phyloP scores from a whole-genome alignment of 1,139 yeast species.

The Magnusiomyces starmeri region DNA sequence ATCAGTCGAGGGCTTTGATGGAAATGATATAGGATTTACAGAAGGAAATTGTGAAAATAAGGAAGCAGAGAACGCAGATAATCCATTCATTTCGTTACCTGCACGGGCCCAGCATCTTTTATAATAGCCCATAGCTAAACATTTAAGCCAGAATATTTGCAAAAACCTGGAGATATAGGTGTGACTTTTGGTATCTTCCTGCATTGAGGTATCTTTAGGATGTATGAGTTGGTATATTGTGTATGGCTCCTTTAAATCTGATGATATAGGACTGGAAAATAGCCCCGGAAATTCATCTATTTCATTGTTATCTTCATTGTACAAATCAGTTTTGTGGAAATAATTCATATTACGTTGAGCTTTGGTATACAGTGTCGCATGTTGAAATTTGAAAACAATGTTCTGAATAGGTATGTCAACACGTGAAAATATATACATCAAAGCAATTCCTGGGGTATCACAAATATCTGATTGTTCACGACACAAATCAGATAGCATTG shows the following conservation, averaged over 20 bases:
- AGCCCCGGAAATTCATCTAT: not conserved
- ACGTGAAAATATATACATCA: conserved; percentile 16
- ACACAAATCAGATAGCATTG: conserved; percentile 10
- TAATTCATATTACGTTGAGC: not conserved
- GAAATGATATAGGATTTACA: not conserved
- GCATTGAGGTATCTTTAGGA: not conserved
- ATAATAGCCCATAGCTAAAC: conserved; percentile 14
- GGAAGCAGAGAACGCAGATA: not conserved
- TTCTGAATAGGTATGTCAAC: conserved; percentile 10
- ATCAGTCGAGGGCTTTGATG: not conserved
- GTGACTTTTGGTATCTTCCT: not conserved
- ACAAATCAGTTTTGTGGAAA: not conserved
- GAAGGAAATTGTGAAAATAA: not conserved
- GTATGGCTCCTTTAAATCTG: not conserved
- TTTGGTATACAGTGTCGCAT: not conserved
- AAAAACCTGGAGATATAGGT: conserved; percentile 8
- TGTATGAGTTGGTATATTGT: not conserved
- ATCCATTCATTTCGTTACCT: not conserved
- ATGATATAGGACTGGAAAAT: not conserved
- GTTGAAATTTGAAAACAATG: conserved; percentile 5
- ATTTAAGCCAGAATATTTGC: conserved; percentile 14
- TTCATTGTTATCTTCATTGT: not conserved
- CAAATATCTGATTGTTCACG: conserved; percentile 12
- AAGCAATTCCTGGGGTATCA: conserved; percentile 15
- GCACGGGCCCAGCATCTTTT: conserved; percentile 4